phyloP scores from a whole-genome alignment of 768 basidiomycete species.

The Tylopilus plumbeoviolaceoides region DNA sequence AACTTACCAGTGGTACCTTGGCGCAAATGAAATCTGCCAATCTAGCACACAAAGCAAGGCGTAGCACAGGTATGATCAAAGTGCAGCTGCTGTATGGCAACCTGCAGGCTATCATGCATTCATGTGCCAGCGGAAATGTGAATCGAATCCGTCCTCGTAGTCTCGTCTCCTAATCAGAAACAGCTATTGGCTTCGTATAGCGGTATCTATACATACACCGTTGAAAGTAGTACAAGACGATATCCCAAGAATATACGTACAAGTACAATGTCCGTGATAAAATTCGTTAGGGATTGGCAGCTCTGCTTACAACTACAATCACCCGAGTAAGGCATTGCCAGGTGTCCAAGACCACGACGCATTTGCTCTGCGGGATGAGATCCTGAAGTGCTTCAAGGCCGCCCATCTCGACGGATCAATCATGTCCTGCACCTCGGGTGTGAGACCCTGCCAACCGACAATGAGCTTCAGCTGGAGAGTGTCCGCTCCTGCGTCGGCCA shows the following conservation, averaged over 20 bases:
- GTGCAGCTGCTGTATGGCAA: too few species aligned
- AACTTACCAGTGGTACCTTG: too few species aligned
- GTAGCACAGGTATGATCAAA: too few species aligned
- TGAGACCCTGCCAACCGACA: conserved; percentile 15
- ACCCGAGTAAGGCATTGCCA: conserved; percentile 4
- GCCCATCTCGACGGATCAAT: conserved; percentile 21
- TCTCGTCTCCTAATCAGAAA: too few species aligned
- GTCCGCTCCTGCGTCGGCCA: conserved; percentile 12
- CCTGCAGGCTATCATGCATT: too few species aligned
- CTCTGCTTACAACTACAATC: background rate
- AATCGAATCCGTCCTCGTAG: too few species aligned
- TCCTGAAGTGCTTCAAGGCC: conserved; percentile 10
- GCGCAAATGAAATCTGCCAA: too few species aligned
- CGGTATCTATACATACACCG: background rate
- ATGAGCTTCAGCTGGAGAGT: conserved; percentile 16
- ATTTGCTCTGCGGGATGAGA: conserved; percentile 8
- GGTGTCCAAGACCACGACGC: conserved; percentile 14
- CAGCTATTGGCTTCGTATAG: background rate
- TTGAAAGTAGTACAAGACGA: background rate
- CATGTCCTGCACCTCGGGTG: conserved; percentile 18
- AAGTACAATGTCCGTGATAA: background rate
- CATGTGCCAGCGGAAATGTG: too few species aligned
- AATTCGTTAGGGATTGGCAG: background rate
- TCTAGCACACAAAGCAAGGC: too few species aligned
- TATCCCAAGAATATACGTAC: background rate